phyloP scores from a whole-genome alignment of 2,329 filamentous ascomycete species.

The Penicillium sp. region DNA sequence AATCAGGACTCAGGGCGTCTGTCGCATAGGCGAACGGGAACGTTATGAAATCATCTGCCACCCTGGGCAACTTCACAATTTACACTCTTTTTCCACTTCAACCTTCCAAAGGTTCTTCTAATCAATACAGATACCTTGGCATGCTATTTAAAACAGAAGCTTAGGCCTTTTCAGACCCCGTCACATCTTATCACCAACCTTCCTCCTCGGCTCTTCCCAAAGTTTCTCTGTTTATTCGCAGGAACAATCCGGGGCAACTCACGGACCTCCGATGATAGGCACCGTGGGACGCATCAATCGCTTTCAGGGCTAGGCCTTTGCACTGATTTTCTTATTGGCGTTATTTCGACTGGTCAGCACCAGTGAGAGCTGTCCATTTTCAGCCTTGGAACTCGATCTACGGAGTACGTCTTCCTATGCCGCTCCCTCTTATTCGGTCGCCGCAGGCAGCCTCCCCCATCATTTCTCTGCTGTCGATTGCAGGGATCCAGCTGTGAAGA shows the following conservation, averaged over 20 bases:
- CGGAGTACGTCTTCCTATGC: slow-evolving; percentile 19
- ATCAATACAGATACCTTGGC: neutral
- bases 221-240: neutral
- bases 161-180: neutral
- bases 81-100: neutral
- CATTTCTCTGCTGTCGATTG: slow-evolving; percentile 12
- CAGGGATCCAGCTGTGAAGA: slow-evolving; percentile 17
- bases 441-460: slow-evolving; percentile 14
- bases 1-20: neutral
- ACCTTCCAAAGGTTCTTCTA: neutral
- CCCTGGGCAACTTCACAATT: neutral
- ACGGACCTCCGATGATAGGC: slow-evolving; percentile 14
- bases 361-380: slow-evolving; percentile 14
- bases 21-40: neutral
- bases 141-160: neutral
- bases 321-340: neutral
- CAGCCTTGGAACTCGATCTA: slow-evolving; percentile 7
- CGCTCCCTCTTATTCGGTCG: slow-evolving; percentile 18
- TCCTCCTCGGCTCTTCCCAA: neutral
- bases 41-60: slow-evolving; percentile 23
- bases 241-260: slow-evolving; percentile 10
- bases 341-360: slow-evolving; percentile 2
- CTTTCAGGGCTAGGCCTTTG: neutral
- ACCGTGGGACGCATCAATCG: neutral
- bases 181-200: neutral